Base-by-base conservation (phyloP, 805 yeast genomes). In the Limtongozyma cylindracea region DNA sequence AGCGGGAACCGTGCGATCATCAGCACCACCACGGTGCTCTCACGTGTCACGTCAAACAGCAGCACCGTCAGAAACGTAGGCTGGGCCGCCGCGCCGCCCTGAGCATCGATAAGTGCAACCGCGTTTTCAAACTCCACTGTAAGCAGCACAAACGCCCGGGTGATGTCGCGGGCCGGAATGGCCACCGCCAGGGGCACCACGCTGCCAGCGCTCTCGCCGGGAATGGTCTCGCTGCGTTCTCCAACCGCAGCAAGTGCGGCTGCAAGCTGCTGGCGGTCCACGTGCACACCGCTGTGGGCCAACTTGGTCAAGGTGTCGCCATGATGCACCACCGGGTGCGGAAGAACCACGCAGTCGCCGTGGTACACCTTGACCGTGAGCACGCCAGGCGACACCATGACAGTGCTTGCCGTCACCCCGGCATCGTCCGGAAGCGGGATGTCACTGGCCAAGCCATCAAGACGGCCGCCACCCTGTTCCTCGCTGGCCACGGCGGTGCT, bases 121-220 rank as follows among this genome's bases (percentile, higher is more conserved):
- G 84, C 78, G 45, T 88, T 88, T 46, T 88, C 99, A 39, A 80
- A 84, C 45, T 88, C 99, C 20, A 88, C 56, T 2, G 92, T 78
- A 35, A 82, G 59, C 43, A 76, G 77, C 18, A 88, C 57, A 27
- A 91, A 56, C 10, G 88, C 5, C 15, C 5, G 15, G 6, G 62
- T 31, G 64, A n/a, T 65, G 29, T 23, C 53, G 53, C 20, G 47
- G 50, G 10, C 31, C 66, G n/a, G 22, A 18, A 17, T 27, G 21
- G 61, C 47, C 19, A 58, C 49, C 24, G 28, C 28, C 10, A 70
- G 55, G 19, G 77, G 69, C 20, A 68, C 49, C 19, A 40, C 29
- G 21, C 42, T 31, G 17, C 53, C 29, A 5, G 44, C 56, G 37
- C 26, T 40, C 29, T 30, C 33, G 19, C 39, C 53, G 19, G 40